Conservation (phyloP, 495 filamentous ascomycete species). For the Penicillium lividum region DNA sequence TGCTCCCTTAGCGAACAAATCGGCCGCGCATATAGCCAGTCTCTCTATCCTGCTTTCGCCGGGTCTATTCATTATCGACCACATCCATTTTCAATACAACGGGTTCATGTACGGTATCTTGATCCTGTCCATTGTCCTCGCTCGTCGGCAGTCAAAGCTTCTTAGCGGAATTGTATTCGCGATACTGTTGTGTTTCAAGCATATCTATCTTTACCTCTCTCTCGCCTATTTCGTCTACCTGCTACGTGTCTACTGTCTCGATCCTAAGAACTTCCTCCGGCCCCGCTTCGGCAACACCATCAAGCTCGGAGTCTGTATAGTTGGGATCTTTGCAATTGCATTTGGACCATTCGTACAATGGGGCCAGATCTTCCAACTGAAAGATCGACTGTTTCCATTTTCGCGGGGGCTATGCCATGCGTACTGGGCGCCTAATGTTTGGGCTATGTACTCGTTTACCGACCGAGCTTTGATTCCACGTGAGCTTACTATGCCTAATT, state of each 20-base stretch:
- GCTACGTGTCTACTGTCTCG: conserved; percentile 85
- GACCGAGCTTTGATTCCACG: conserved; percentile 80
- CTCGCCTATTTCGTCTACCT: conserved; percentile 96
- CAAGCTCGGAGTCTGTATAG: conserved; percentile 76
- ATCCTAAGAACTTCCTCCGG: conserved; percentile 70
- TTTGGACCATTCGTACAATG: conserved; percentile 88
- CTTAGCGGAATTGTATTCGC: conserved; percentile 83
- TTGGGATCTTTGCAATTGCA: conserved; percentile 73
- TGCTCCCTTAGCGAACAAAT: conserved; percentile 61
- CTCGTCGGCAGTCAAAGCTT: conserved; percentile 72
- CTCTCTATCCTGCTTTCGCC: conserved; percentile 90
- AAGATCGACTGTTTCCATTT: conserved; percentile 88
- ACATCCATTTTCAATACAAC: conserved; percentile 99
- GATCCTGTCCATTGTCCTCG: conserved; percentile 79
- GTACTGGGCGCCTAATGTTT: conserved; percentile 97
- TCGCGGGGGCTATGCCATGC: conserved; percentile 92
- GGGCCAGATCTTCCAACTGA: conserved; percentile 84
- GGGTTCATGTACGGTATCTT: conserved; percentile 92
- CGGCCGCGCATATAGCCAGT: conserved; percentile 82
- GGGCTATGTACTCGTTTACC: conserved; percentile 93
- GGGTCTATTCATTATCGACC: conserved; percentile 84
- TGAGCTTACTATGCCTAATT: conserved; percentile 39
- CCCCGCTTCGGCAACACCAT: conserved; percentile 75
- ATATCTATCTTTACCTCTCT: conserved; percentile 96
- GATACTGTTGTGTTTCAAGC: conserved; percentile 85